Base-by-base conservation (phyloP, 139 green algal genomes). In the Volvox africanus region DNA sequence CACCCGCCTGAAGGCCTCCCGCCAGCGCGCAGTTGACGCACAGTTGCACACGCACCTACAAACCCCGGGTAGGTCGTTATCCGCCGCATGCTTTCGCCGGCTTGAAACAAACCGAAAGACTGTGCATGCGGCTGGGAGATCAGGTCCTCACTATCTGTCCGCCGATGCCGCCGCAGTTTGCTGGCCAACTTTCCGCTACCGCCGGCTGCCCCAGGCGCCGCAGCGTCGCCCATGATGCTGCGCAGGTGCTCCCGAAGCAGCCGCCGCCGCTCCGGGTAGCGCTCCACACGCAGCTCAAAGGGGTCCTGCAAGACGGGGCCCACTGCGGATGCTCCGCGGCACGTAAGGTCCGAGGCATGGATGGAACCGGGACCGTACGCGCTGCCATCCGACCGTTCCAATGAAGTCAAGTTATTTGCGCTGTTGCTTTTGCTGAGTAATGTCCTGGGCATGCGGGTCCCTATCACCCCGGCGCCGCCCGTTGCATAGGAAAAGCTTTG, bases 231-330 rank as follows among this genome's bases (percentile, higher is more conserved):
- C 12, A 82, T 37, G 17, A 22, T 16, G 37, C 28, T 73, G 24
- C 85, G 85, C 36, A 89, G 3, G 18, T 67, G 85, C 69, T 89
- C 85, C 24, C 69, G 79, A 21, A 84, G n/a, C 28, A 35, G 24
- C 0, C 90, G 76, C 17, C 84, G 65, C 35, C 32, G 75, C 90
- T 93, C 90, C 37, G 75, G 84, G 77, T 91, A 93, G 69, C 35
- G 32, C 55, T 89, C 55, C 50, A 96, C 89, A 62, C 94, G 91
- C 5, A 44, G 32, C 91, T 96, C 95, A 85, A 96, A 96, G 18
- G 88, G 75, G 36, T 96, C 88, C 21, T 82, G 21, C 22, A 21
- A 21, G 55, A 14, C 55, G 28, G 33, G 24, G 0, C 3, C 26
- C 28, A 13, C 55, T n/a, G 24, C 17, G 50, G 17, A 30, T 24